Base-by-base conservation (phyloP, 768 basidiomycete species). In the Serendipita indica region DNA sequence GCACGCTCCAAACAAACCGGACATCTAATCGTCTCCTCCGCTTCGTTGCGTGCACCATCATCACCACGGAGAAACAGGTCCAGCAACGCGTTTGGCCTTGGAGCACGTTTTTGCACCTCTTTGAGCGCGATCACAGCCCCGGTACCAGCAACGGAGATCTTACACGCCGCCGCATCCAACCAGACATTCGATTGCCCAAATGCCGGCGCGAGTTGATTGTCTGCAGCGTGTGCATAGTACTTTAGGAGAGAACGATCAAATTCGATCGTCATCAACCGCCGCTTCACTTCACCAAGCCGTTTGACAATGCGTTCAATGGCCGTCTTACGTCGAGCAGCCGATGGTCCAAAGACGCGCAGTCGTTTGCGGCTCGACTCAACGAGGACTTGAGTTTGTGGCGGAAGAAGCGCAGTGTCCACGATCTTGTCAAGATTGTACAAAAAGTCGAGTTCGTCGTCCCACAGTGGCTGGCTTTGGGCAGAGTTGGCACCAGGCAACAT, bases 361-460 rank as follows among this genome's bases (percentile, higher is more conserved):
- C 30, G 12, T 54, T 30, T 18, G 30, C 49, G 49, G 1, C 20
- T 3, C n/a, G 20, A 28, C 10, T 54, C 49, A 16, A 54, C n/a
- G 1, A 54, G n/a, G 22, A 54, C 30, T 27, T 27, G 22, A 7
- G 22, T 32, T 16, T 54, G 20, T 18, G 30, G 20, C 6, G 22
- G 20, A 6, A 54, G 10, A 7, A n/a, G 41, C 18, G 27, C 41
- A 43, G 7, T 43, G 16, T 54, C 49, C 10, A 32, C 20, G 22
- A 54, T 3, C 10, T 27, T 3, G 7, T 32, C 16, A 3, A 27
- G 20, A 22, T 28, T 28, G 30, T 54, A 54, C 10, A 54, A 30
- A 30, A 27, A 54, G n/a, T 54, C 49, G 10, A 54, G 49, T 16
- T 54, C 49, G 3, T 18, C 49, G 49, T 54, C 49, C 49, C 49